phyloP scores from a whole-genome alignment of 345 rosid species.

The Moricandia moricandioides region DNA sequence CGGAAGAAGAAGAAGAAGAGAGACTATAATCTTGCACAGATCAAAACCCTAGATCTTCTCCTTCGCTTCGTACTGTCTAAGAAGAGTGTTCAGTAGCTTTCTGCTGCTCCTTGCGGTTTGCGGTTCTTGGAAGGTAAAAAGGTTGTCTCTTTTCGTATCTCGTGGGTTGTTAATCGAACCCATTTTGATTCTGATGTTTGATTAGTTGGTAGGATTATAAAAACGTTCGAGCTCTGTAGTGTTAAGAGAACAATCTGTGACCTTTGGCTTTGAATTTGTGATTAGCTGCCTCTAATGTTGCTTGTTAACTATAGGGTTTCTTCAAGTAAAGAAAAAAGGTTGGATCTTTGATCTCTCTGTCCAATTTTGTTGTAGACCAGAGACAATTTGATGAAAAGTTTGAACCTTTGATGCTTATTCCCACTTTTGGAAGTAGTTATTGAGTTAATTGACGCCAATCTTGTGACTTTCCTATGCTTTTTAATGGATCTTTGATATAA shows the following conservation, averaged over 20 bases:
- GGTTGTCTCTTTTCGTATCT: background rate
- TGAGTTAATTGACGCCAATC: background rate
- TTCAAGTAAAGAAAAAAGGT: background rate
- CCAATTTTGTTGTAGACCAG: background rate
- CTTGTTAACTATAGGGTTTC: background rate
- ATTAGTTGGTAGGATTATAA: background rate
- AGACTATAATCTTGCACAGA: background rate
- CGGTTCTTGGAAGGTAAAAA: background rate
- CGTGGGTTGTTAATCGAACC: conserved; percentile 8
- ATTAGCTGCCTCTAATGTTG: background rate
- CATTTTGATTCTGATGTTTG: conserved; percentile 4
- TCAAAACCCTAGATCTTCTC: conserved; percentile 7
- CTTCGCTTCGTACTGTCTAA: background rate
- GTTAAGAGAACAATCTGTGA: conserved; percentile 2
- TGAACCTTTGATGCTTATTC: conserved; percentile 7
- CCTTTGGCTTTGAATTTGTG: background rate
- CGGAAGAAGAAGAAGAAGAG: background rate
- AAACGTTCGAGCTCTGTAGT: background rate
- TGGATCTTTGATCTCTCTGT: background rate
- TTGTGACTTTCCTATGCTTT: background rate
- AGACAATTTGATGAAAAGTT: background rate
- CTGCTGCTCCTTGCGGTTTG: background rate
- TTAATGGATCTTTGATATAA: background rate
- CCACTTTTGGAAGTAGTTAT: background rate
- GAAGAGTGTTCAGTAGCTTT: conserved; percentile 11